Evolutionary conservation across 768 basidiomycete species (phyloP).

Genomic region (Psilocybe cyanescens): DNA sequence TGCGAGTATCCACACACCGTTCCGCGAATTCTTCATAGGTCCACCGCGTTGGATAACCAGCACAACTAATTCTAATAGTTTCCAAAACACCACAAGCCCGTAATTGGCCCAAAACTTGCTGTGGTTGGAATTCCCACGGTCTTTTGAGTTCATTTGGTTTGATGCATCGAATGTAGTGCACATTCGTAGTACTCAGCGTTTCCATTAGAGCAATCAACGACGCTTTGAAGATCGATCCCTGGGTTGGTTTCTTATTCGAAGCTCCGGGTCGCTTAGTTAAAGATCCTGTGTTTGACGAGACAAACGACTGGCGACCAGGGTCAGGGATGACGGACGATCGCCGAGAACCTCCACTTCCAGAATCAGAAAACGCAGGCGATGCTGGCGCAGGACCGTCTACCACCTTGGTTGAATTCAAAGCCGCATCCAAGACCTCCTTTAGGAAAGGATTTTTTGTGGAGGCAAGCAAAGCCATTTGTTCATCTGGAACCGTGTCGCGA

Average conservation of each 20-base stretch:
- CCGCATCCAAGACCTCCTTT: slow-evolving; percentile 92
- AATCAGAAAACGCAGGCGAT: slow-evolving; percentile 80
- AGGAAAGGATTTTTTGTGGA: slow-evolving; percentile 90
- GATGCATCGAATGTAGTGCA: slow-evolving; percentile 99
- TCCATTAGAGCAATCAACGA: slow-evolving; percentile 96
- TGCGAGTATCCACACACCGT: slow-evolving; percentile 59
- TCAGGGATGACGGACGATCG: slow-evolving; percentile 88
- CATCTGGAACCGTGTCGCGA: slow-evolving; percentile 97
- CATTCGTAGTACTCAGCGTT: slow-evolving; percentile 95
- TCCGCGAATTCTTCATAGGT: slow-evolving; percentile 99
- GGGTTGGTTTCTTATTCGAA: slow-evolving; percentile 87
- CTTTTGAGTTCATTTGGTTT: slow-evolving; percentile 97
- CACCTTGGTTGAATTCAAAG: slow-evolving; percentile 72
- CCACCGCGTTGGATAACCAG: slow-evolving; percentile 98
- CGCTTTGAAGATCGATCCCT: slow-evolving; percentile 98
- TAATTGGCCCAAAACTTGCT: slow-evolving; percentile 93
- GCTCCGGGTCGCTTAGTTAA: slow-evolving; percentile 68
- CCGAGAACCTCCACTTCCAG: slow-evolving; percentile 75
- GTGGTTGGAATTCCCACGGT: slow-evolving; percentile 96
- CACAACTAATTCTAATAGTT: slow-evolving; percentile 98
- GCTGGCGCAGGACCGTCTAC: slow-evolving; percentile 71
- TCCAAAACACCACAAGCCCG: slow-evolving; percentile 99
- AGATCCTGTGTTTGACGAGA: slow-evolving; percentile 47
- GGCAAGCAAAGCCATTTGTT: slow-evolving; percentile 89
- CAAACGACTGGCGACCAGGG: slow-evolving; percentile 77